Conservation (phyloP, 2,329 filamentous ascomycete genomes). For the Diplodia intermedia region DNA sequence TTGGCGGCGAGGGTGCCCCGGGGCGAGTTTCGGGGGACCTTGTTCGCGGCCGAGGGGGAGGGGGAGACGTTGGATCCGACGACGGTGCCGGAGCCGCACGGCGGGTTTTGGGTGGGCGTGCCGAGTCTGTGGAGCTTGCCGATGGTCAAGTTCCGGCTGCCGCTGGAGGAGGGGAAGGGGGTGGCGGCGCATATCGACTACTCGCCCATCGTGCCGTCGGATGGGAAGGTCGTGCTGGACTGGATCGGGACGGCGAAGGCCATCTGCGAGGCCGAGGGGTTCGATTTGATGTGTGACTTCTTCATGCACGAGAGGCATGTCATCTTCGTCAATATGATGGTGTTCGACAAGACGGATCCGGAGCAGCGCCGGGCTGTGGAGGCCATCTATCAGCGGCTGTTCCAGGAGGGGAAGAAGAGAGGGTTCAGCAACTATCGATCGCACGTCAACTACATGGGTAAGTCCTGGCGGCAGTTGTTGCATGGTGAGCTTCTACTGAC, state of each 20-base stretch:
- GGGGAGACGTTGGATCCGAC: slow-evolving; percentile 44
- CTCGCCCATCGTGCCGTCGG: slow-evolving; percentile 55
- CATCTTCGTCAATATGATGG: slow-evolving; percentile 46
- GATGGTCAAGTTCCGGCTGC: slow-evolving; percentile 48
- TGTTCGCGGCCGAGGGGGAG: slow-evolving; percentile 35
- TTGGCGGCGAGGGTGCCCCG: slow-evolving; percentile 37
- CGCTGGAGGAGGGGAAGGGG: slow-evolving; percentile 47
- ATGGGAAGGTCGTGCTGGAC: slow-evolving; percentile 50
- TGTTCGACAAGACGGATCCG: slow-evolving; percentile 39
- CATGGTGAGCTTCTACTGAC: background rate
- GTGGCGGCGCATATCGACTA: slow-evolving; percentile 55
- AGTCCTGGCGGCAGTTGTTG: background rate
- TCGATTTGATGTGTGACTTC: slow-evolving; percentile 40
- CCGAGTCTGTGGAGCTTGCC: slow-evolving; percentile 37
- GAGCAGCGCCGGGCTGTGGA: slow-evolving; percentile 37
- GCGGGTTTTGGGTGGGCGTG: slow-evolving; percentile 40
- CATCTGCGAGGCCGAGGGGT: slow-evolving; percentile 37
- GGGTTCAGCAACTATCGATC: slow-evolving; percentile 58
- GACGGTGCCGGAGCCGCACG: slow-evolving; percentile 43
- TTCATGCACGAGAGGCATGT: slow-evolving; percentile 53
- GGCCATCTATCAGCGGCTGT: slow-evolving; percentile 43
- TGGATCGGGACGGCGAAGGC: slow-evolving; percentile 45
- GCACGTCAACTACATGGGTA: slow-evolving; percentile 55
- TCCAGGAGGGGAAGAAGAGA: slow-evolving; percentile 49
- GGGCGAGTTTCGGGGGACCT: background rate